phyloP scores from a whole-genome alignment of 2,329 filamentous ascomycete genomes.

The Cylindrodendrum hubeiense region DNA sequence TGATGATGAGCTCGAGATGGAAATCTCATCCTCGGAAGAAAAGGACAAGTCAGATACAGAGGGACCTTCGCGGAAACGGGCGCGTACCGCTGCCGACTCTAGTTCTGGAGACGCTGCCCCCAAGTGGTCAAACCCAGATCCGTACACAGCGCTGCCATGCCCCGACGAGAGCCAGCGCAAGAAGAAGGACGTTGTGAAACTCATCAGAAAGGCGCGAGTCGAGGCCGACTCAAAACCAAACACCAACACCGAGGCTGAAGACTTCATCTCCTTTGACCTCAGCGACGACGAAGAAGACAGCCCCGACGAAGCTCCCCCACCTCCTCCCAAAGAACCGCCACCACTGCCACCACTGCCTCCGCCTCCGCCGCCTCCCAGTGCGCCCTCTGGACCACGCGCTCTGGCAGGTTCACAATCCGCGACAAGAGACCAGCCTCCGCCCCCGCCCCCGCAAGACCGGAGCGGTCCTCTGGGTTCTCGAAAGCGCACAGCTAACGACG shows the following conservation, averaged over 20 bases:
- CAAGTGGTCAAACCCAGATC: slow-evolving; percentile 96
- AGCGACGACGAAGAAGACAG: slow-evolving; percentile 61
- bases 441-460: slow-evolving; percentile 41
- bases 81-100: slow-evolving; percentile 43
- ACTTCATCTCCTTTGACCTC: slow-evolving; percentile 91
- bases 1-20: slow-evolving; percentile 74
- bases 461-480: slow-evolving; percentile 69
- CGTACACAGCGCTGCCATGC: slow-evolving; percentile 89
- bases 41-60: slow-evolving; percentile 48
- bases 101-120: slow-evolving; percentile 65
- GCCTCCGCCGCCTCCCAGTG: slow-evolving; percentile 39
- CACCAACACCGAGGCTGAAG: slow-evolving; percentile 72
- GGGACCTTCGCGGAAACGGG: slow-evolving; percentile 54
- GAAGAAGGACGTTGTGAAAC: slow-evolving; percentile 87
- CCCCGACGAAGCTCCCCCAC: slow-evolving; percentile 30
- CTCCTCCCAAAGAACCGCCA: slow-evolving; percentile 31
- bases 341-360: slow-evolving; percentile 22
- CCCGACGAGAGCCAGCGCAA: slow-evolving; percentile 79
- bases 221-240: slow-evolving; percentile 63
- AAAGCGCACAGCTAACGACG: slow-evolving; percentile 81
- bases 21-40: slow-evolving; percentile 62
- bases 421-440: not conserved
- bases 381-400: slow-evolving; percentile 36
- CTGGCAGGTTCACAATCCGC: slow-evolving; percentile 34
- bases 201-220: slow-evolving; percentile 90